These are phyloP conservation scores for Clonostachys solani DNA, from an alignment of 2,329 filamentous ascomycete genomes.

Conservation along the genomic window DNA sequence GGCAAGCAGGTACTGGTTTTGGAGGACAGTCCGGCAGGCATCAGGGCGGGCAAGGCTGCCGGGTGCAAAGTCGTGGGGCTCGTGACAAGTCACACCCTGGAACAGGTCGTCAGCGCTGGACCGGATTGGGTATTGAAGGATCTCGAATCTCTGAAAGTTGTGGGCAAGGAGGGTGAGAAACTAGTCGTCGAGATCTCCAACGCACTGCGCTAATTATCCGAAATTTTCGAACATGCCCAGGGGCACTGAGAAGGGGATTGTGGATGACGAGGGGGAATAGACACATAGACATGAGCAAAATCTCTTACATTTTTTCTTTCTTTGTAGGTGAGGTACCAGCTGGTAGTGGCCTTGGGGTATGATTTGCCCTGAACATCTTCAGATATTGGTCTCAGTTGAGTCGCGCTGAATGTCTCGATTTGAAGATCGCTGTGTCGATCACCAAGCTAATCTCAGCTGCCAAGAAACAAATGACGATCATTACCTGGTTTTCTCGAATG, in stretches of 20 bases:
- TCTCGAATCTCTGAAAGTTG: conserved; percentile 66
- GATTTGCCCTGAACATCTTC: too few species aligned
- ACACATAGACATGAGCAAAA: too few species aligned
- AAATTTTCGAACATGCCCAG: too few species aligned
- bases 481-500: neutral
- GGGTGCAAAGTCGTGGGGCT: conserved; percentile 83
- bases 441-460: too few species aligned
- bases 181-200: conserved; percentile 66
- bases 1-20: conserved; percentile 64
- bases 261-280: too few species aligned
- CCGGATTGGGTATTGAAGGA: conserved; percentile 87
- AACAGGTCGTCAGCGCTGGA: conserved; percentile 68
- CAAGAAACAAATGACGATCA: conserved; percentile 5
- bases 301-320: too few species aligned
- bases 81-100: conserved; percentile 74
- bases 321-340: too few species aligned
- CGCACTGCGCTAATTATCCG: conserved; percentile 31
- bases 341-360: too few species aligned
- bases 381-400: too few species aligned
- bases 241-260: too few species aligned
- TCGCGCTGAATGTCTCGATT: too few species aligned
- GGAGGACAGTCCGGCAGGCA: conserved; percentile 86
- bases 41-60: conserved; percentile 77
- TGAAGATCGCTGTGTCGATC: too few species aligned
- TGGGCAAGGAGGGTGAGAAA: conserved; percentile 49